Evolutionary conservation across 2,329 filamentous ascomycete genomes (phyloP).

Genomic region (Penicillium sp.): DNA sequence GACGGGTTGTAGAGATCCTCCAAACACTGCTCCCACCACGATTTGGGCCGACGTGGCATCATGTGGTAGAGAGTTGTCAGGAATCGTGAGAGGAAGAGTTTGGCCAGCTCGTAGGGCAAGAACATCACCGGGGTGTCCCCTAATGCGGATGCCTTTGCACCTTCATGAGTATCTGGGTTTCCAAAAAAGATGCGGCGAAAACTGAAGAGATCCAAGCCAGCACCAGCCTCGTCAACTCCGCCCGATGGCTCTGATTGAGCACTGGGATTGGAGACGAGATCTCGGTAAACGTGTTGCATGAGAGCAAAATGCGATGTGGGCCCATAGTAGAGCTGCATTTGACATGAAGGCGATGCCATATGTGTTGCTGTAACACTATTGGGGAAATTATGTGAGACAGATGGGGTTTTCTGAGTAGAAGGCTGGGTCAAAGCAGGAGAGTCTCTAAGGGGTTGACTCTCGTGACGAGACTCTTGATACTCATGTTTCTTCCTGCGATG

Average conservation of each 20-base stretch:
- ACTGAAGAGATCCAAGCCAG: slow-evolving; percentile 38
- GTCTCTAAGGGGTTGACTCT: slow-evolving; percentile 9
- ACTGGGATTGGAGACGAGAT: slow-evolving; percentile 25
- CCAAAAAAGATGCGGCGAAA: slow-evolving; percentile 40
- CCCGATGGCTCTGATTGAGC: slow-evolving; percentile 22
- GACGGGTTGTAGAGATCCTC: slow-evolving; percentile 34
- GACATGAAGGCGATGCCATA: slow-evolving; percentile 43
- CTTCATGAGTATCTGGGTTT: slow-evolving; percentile 37
- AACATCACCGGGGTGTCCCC: slow-evolving; percentile 33
- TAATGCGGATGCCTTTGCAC: slow-evolving; percentile 19
- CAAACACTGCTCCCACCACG: slow-evolving; percentile 35
- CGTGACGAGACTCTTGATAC: slow-evolving; percentile 12
- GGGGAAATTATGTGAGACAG: slow-evolving; percentile 30
- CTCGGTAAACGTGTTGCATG: slow-evolving; percentile 38
- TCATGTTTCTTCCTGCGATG: slow-evolving; percentile 34
- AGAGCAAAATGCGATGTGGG: slow-evolving; percentile 47
- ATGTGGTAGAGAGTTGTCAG: slow-evolving; percentile 42
- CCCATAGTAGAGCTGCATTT: slow-evolving; percentile 47
- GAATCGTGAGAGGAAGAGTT: slow-evolving; percentile 39
- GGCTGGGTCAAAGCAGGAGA: slow-evolving; percentile 17
- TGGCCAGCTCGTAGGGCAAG: slow-evolving; percentile 39
- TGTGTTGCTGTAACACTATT: slow-evolving; percentile 48
- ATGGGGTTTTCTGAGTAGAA: slow-evolving; percentile 15
- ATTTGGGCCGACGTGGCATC: slow-evolving; percentile 35
- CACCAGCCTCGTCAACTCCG: slow-evolving; percentile 37